Evolutionary conservation across 1,284 basidiomycete species (phyloP).

Genomic region (Malassezia caprae): DNA sequence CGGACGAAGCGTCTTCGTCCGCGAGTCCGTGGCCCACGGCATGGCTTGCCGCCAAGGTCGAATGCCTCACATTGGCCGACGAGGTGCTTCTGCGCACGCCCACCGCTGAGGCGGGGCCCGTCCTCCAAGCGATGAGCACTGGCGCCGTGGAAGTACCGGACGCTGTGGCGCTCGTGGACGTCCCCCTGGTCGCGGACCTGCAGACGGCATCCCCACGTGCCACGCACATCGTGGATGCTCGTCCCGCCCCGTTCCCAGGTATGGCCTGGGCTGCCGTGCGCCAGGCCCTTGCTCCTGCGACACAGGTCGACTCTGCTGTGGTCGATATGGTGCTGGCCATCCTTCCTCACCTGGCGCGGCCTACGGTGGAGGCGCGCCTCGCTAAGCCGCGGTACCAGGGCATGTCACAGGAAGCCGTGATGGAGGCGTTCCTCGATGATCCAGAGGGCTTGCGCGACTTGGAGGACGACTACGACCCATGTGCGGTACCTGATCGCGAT

Average conservation of each 20-base stretch:
- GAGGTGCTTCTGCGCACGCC: background rate
- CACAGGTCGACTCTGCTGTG: background rate
- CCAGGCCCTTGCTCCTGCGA: background rate
- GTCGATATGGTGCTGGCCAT: slow-evolving; percentile 9
- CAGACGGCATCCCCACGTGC: background rate
- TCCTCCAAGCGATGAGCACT: background rate
- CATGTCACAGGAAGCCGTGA: slow-evolving; percentile 3
- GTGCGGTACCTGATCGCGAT: background rate
- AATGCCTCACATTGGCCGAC: slow-evolving; percentile 8
- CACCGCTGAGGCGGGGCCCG: background rate
- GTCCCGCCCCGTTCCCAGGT: slow-evolving; percentile 5
- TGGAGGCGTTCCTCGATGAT: slow-evolving; percentile 15
- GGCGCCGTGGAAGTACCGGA: background rate
- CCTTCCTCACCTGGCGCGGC: slow-evolving; percentile 8
- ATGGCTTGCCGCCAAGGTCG: slow-evolving; percentile 12
- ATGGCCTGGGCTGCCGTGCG: slow-evolving; percentile 11
- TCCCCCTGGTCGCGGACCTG: slow-evolving; percentile 9
- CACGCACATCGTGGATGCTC: background rate
- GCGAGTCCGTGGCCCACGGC: slow-evolving; percentile 9
- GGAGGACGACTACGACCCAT: slow-evolving; percentile 5
- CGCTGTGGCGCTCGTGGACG: slow-evolving; percentile 12
- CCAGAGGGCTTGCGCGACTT: slow-evolving; percentile 12
- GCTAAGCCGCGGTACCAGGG: background rate
- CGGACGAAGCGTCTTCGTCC: slow-evolving; percentile 9
- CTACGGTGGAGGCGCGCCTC: slow-evolving; percentile 3